Base-by-base conservation (phyloP, 352 stramenopile species). In the Pythium scleroteichum region DNA sequence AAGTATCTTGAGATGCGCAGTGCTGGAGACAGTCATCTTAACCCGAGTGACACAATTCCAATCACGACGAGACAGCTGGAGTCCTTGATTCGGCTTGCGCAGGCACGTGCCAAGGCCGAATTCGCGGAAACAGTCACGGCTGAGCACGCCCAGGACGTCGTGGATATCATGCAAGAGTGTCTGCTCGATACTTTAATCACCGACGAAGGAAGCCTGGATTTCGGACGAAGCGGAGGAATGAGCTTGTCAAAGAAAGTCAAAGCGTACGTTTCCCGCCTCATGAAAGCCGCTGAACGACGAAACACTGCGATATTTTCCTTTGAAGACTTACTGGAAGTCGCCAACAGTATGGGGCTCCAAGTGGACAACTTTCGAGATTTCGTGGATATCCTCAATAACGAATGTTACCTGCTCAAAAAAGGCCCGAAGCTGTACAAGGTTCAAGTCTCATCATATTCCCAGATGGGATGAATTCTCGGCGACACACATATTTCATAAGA, bases 21-120 rank as follows among this genome's bases (percentile, higher is more conserved):
- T 20, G 72, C 78, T 27, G 75, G 59, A 7, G 68, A 70, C 13
- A 65, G 44, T 19, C 66, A 73, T 13, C 27, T 63, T 23, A 59
- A 65, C 41, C 58, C 58, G 24, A 67, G 62, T 4, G 66, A 80
- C 45, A 72, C 65, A n/a, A 75, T 82, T 78, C 66, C 79, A 55
- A 89, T 96, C 49, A 99, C 96, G 13, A 98, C 91, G 29, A 82
- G 96, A 9, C 95, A 99, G 69, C 73, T 99, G 16, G 96, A 99
- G 74, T 95, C 70, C 38, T 53, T 96, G 5, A 85, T 96, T 38
- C 75, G 88, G 3, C 64, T 96, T 7, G 74, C 85, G 16, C 82
- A 88, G 69, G 96, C 95, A 27, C 76, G 94, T 5, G 96, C 96
- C 3, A 97, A 97, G 57, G 77, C 95, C 27, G 96, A 98, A 58